Conservation (phyloP, 805 yeast species). For the Kuraishia hungarica region DNA sequence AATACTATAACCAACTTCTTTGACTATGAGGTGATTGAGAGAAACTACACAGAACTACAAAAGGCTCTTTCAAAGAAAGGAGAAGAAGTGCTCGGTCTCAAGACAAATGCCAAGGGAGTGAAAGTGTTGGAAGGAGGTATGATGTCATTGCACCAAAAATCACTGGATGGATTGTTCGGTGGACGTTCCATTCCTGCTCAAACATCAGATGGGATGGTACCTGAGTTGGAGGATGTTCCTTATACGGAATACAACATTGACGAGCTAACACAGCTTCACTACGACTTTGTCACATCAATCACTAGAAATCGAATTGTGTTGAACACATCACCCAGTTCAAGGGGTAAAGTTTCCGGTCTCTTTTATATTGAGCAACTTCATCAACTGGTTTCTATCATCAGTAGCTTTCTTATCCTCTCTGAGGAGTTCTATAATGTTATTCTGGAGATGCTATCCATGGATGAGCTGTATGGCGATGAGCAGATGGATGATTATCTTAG, state of each 20-base stretch:
- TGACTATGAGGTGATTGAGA: slow-evolving; percentile 38
- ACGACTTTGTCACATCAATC: slow-evolving; percentile 24
- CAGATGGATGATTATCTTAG: slow-evolving; percentile 12
- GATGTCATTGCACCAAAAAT: slow-evolving; percentile 1
- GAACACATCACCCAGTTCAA: slow-evolving; percentile 13
- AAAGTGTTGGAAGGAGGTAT: slow-evolving; percentile 9
- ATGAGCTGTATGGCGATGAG: slow-evolving; percentile 16
- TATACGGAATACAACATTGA: slow-evolving; percentile 35
- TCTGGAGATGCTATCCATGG: slow-evolving; percentile 23
- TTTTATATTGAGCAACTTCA: slow-evolving; percentile 34
- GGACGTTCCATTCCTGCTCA: neutral
- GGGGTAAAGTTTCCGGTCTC: slow-evolving; percentile 28
- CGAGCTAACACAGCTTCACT: slow-evolving; percentile 31
- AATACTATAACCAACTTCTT: slow-evolving; percentile 31
- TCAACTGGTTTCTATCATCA: slow-evolving; percentile 24
- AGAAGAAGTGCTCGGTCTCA: slow-evolving; percentile 8
- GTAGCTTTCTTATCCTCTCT: slow-evolving; percentile 28
- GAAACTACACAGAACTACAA: slow-evolving; percentile 20
- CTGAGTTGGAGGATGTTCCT: slow-evolving; percentile 1
- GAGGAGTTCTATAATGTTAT: slow-evolving; percentile 27
- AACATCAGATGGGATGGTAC: neutral
- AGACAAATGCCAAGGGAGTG: slow-evolving; percentile 8
- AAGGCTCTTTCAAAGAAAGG: slow-evolving; percentile 11
- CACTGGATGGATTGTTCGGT: slow-evolving; percentile 6
- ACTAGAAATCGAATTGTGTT: slow-evolving; percentile 27